phyloP scores from a whole-genome alignment of 805 yeast species.

The Wickerhamiella cacticola region DNA sequence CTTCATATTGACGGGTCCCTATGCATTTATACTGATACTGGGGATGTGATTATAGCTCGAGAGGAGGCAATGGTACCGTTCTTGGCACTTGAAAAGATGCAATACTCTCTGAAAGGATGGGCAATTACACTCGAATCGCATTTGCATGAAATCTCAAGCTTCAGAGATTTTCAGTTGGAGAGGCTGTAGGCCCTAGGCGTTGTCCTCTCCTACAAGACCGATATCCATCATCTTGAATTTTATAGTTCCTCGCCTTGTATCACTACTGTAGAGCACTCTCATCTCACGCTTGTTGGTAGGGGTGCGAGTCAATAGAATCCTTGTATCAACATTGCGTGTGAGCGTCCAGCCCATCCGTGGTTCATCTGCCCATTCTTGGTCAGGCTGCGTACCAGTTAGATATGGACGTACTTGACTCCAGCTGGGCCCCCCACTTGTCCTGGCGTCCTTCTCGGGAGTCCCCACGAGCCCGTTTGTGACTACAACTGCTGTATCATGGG shows the following conservation, averaged over 20 bases:
- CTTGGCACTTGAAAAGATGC: background rate
- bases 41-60: background rate
- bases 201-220: background rate
- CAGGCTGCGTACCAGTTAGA: conserved; percentile 36
- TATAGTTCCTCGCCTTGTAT: background rate
- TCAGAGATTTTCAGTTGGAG: conserved; percentile 1
- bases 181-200: background rate
- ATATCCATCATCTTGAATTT: background rate
- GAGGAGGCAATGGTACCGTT: background rate
- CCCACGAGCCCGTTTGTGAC: conserved; percentile 58
- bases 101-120: conserved; percentile 1
- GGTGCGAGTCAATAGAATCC: conserved; percentile 13
- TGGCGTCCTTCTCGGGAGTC: background rate
- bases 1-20: background rate
- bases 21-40: background rate
- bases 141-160: background rate
- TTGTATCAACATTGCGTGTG: conserved; percentile 14
- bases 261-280: conserved; percentile 2
- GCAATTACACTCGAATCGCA: background rate
- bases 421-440: conserved; percentile 11
- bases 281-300: background rate
- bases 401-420: conserved; percentile 34
- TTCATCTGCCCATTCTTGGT: conserved; percentile 43
- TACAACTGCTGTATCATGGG: conserved; percentile 46
- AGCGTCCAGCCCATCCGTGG: conserved; percentile 22